These are phyloP conservation scores for Pseudozyma thailandica DNA, from an alignment of 1,284 basidiomycete genomes.

Conservation along the genomic window DNA sequence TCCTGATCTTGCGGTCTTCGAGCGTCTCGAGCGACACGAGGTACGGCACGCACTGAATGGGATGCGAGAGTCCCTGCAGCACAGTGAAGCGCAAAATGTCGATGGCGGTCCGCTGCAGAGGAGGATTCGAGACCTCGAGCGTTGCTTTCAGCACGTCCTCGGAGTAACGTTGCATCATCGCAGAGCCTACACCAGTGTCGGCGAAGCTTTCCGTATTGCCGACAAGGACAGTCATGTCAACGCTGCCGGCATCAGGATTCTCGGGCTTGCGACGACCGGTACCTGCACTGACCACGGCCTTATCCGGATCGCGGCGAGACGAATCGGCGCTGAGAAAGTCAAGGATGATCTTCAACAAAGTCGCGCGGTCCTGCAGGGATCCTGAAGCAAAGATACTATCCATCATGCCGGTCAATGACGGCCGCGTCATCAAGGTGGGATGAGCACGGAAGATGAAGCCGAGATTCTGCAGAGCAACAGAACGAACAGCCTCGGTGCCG, in stretches of 20 bases:
- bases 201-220: constrained; percentile 94
- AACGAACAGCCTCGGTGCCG: constrained; percentile 73
- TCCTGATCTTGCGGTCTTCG: constrained; percentile 74
- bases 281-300: constrained; percentile 34
- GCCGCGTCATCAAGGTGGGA: constrained; percentile 85
- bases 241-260: constrained; percentile 73
- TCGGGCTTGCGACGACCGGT: constrained; percentile 38
- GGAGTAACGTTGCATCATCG: constrained; percentile 91
- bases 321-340: constrained; percentile 70
- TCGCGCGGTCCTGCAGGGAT: constrained; percentile 78
- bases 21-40: constrained; percentile 93
- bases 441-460: constrained; percentile 90
- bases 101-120: constrained; percentile 82
- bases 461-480: constrained; percentile 79
- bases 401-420: constrained; percentile 84
- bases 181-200: constrained; percentile 95
- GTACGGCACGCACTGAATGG: constrained; percentile 89
- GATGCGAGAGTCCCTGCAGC: constrained; percentile 93
- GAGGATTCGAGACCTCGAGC: constrained; percentile 65
- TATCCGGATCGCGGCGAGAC: constrained; percentile 37
- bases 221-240: constrained; percentile 82
- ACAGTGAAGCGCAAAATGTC: constrained; percentile 92
- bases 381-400: constrained; percentile 80
- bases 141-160: constrained; percentile 83
- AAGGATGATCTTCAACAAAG: constrained; percentile 85